These are phyloP conservation scores for Alopecurus myosuroides DNA, from an alignment of 176 grass and related monocot species.

Conservation along the genomic window DNA sequence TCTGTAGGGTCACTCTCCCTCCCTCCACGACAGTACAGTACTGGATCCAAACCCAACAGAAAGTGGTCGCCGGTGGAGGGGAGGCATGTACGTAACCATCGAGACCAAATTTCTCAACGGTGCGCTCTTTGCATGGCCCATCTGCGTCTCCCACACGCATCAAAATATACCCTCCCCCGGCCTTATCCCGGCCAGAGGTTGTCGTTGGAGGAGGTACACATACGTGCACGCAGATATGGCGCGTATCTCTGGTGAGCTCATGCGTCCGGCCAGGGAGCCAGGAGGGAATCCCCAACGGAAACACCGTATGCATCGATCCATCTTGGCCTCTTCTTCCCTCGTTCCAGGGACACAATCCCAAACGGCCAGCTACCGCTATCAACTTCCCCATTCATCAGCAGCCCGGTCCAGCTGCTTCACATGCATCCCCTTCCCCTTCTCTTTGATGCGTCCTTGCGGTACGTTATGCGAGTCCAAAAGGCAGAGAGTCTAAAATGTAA, in stretches of 20 bases:
- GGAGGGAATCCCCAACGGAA: not conserved
- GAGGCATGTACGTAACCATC: not conserved
- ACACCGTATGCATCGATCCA: not conserved
- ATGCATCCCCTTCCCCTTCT: not conserved
- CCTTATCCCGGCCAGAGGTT: too few relatives aligned
- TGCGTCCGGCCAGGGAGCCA: conserved; percentile 8
- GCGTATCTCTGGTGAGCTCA: conserved; percentile 6
- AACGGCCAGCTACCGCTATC: not conserved
- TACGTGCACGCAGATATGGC: not conserved
- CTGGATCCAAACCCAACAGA: not conserved
- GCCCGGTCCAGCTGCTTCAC: not conserved
- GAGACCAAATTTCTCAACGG: conserved; percentile 11
- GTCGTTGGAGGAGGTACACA: too few relatives aligned
- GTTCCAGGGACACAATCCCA: not conserved
- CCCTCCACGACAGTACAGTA: not conserved
- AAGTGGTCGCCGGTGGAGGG: conserved; percentile 12
- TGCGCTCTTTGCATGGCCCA: too few relatives aligned
- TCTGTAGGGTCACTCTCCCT: not conserved
- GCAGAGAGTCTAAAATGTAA: too few relatives aligned
- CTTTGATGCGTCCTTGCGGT: not conserved
- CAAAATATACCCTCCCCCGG: not conserved
- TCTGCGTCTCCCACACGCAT: too few relatives aligned
- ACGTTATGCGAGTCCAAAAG: not conserved
- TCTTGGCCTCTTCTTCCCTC: not conserved
- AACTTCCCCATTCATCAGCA: not conserved